Conservation (phyloP, 2,329 filamentous ascomycete genomes). For the Apiospora kogelbergensis region DNA sequence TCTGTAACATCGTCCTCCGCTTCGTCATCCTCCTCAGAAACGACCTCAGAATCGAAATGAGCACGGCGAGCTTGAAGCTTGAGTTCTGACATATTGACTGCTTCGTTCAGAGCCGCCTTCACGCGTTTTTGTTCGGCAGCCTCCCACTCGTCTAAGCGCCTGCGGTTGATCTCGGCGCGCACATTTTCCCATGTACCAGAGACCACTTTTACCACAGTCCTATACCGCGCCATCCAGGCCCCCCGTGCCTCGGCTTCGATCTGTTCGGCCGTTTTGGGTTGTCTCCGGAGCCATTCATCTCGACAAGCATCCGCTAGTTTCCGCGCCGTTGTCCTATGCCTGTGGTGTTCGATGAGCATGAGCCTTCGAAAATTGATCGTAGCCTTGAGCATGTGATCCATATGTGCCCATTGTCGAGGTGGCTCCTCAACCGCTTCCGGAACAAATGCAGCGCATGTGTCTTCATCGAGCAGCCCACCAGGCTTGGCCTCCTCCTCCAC, state of each 20-base stretch:
- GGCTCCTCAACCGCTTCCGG: conserved; percentile 74
- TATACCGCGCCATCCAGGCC: conserved; percentile 67
- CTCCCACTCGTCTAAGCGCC: conserved; percentile 62
- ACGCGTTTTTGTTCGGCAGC: conserved; percentile 63
- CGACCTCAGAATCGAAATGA: conserved; percentile 52
- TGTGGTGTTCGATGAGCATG: conserved; percentile 74
- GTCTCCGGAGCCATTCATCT: conserved; percentile 71
- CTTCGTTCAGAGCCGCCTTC: conserved; percentile 70
- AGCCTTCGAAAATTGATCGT: conserved; percentile 78
- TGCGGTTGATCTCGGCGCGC: conserved; percentile 58
- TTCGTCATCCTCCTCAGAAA: conserved; percentile 41
- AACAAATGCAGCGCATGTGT: conserved; percentile 69
- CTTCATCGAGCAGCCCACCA: conserved; percentile 72
- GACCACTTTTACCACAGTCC: conserved; percentile 62
- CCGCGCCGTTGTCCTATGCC: conserved; percentile 77
- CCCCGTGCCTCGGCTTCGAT: conserved; percentile 75
- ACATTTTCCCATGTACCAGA: conserved; percentile 65
- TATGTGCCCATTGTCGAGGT: conserved; percentile 78
- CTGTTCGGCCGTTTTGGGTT: conserved; percentile 77
- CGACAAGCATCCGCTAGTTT: conserved; percentile 75
- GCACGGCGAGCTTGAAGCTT: conserved; percentile 63
- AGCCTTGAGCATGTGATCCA: conserved; percentile 81
- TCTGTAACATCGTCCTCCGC: conserved; percentile 40
- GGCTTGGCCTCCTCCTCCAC: conserved; percentile 72
- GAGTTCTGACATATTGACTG: conserved; percentile 69